Evolutionary conservation across 2,329 filamentous ascomycete genomes (phyloP).

Genomic region (Aspergillus luchuensis): DNA sequence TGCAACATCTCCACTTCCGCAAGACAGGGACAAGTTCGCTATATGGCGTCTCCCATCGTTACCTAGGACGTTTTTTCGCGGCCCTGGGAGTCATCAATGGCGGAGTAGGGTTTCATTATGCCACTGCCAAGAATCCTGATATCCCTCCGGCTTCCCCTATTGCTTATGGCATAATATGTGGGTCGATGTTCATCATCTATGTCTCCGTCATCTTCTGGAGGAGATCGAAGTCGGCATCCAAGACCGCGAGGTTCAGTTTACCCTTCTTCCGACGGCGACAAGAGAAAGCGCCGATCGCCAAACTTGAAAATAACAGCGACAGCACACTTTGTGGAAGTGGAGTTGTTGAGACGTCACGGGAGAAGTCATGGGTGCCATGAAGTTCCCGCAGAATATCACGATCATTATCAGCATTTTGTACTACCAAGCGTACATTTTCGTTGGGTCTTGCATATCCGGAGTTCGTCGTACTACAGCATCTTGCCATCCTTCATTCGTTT

Average conservation of each 20-base stretch:
- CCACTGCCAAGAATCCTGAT: conserved; percentile 41
- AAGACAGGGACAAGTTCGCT: conserved; percentile 46
- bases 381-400: conserved; percentile 12
- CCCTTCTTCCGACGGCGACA: not conserved
- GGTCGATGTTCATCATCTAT: conserved; percentile 49
- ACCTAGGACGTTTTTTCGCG: conserved; percentile 53
- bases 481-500: not conserved
- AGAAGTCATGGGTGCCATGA: conserved; percentile 12
- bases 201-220: conserved; percentile 23
- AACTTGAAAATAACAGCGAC: conserved; percentile 4
- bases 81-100: conserved; percentile 57
- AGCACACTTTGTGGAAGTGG: conserved; percentile 4
- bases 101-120: conserved; percentile 53
- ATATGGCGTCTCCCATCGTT: conserved; percentile 53
- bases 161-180: conserved; percentile 54
- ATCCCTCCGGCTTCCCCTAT: conserved; percentile 39
- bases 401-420: conserved; percentile 11
- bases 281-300: not conserved
- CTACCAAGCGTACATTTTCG: conserved; percentile 9
- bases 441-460: conserved; percentile 13
- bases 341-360: conserved; percentile 5
- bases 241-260: not conserved
- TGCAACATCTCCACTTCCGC: conserved; percentile 55
- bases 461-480: conserved; percentile 9
- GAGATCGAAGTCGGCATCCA: not conserved